These are phyloP conservation scores for Kurtzmaniella quercitrusa DNA, from an alignment of 1,139 yeast genomes.

Conservation along the genomic window DNA sequence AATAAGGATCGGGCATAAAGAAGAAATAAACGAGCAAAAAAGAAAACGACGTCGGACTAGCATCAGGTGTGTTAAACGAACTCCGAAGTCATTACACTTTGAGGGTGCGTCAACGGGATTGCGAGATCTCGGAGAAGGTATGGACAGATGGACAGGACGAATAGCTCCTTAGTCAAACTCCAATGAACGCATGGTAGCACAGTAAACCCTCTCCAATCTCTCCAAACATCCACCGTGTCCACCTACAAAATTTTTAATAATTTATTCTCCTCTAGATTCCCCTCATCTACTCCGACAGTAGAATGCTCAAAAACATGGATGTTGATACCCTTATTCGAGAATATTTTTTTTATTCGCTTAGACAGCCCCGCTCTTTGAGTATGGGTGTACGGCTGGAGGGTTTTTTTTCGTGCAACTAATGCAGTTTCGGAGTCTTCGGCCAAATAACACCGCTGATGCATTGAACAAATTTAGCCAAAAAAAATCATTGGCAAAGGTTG, in stretches of 20 bases:
- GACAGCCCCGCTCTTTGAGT: slow-evolving; percentile 1
- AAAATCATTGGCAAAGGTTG: slow-evolving; percentile 1
- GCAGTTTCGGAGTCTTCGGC: slow-evolving; percentile 2
- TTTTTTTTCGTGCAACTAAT: neutral
- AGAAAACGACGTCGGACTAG: neutral
- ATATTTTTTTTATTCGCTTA: neutral
- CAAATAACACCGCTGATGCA: slow-evolving; percentile 1
- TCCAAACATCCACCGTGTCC: too few relatives aligned
- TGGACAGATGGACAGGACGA: too few relatives aligned
- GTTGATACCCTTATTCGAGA: neutral
- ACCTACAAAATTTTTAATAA: neutral
- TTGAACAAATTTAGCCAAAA: slow-evolving; percentile 1
- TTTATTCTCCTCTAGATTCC: slow-evolving; percentile 1
- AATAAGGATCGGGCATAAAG: neutral
- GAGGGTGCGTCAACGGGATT: neutral
- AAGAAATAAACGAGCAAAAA: neutral
- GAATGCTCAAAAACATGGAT: neutral
- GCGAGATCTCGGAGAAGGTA: neutral
- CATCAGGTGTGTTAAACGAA: neutral
- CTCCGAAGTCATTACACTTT: neutral
- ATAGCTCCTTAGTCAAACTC: too few relatives aligned
- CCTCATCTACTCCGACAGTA: slow-evolving; percentile 7
- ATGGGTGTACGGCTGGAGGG: slow-evolving; percentile 1
- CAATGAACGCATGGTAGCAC: too few relatives aligned
- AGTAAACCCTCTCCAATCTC: too few relatives aligned